Conservation (phyloP, 371 early-diverging fungal genomes). For the Thermomucor indicae-seudaticae region DNA sequence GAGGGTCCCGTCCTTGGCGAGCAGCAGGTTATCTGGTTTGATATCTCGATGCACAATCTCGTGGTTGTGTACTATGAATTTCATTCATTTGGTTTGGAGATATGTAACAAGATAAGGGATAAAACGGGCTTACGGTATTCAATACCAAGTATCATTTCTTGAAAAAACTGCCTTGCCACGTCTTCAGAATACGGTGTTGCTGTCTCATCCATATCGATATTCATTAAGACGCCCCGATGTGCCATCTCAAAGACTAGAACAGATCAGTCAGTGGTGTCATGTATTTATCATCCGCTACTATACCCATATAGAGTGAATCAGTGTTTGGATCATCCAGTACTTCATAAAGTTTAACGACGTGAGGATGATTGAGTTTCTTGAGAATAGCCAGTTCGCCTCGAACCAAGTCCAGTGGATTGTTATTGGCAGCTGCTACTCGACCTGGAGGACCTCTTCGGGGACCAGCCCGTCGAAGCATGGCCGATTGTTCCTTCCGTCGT, state of each 20-base stretch:
- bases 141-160: constrained; percentile 87
- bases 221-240: constrained; percentile 71
- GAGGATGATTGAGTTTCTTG: constrained; percentile 87
- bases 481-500: constrained; percentile 66
- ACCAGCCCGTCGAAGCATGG: constrained; percentile 41
- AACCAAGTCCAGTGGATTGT: constrained; percentile 81
- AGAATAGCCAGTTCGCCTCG: constrained; percentile 90
- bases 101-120: not conserved
- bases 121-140: constrained; percentile 78
- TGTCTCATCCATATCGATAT: constrained; percentile 52
- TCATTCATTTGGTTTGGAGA: constrained; percentile 11
- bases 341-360: constrained; percentile 88
- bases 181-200: constrained; percentile 54
- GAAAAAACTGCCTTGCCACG: constrained; percentile 64
- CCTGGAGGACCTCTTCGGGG: constrained; percentile 37
- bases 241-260: constrained; percentile 83
- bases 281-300: not conserved
- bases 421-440: constrained; percentile 10
- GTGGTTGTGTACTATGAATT: constrained; percentile 77
- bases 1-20: constrained; percentile 75
- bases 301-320: constrained; percentile 79
- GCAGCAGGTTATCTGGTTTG: constrained; percentile 97
- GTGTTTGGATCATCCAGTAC: constrained; percentile 87
- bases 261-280: not conserved
- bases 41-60: constrained; percentile 91